Conservation (phyloP, 768 basidiomycete species). For the Tulasnella sp. region DNA sequence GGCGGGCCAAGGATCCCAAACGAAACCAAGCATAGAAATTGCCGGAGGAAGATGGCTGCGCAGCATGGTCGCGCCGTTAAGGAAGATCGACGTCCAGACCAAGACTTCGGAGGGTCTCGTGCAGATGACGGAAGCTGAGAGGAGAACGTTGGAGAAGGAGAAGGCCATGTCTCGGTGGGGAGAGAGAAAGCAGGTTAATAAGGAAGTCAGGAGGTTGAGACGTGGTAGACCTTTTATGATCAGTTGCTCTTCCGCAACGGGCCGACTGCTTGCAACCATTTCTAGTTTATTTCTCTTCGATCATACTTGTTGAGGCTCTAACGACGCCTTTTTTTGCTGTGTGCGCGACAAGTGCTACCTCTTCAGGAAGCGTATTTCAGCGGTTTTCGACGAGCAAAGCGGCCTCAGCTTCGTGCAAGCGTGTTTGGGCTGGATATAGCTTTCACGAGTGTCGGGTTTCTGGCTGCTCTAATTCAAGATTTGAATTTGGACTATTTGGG, state of each 20-base stretch:
- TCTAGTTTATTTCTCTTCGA: slow-evolving; percentile 8
- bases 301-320: neutral
- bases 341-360: neutral
- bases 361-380: neutral
- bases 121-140: slow-evolving; percentile 50
- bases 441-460: too few species aligned
- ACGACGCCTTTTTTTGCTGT: neutral
- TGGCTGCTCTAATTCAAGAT: too few species aligned
- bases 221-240: slow-evolving; percentile 59
- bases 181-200: slow-evolving; percentile 63
- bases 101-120: slow-evolving; percentile 18
- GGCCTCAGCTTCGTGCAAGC: too few species aligned
- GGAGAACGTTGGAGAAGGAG: slow-evolving; percentile 55
- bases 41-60: slow-evolving; percentile 76
- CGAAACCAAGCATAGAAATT: slow-evolving; percentile 65
- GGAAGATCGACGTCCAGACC: slow-evolving; percentile 43
- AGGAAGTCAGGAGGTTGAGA: slow-evolving; percentile 68
- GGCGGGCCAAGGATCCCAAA: slow-evolving; percentile 61
- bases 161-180: slow-evolving; percentile 64
- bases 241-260: neutral
- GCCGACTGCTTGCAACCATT: neutral
- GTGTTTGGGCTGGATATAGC: too few species aligned
- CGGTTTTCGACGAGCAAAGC: too few species aligned
- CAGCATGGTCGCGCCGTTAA: slow-evolving; percentile 66
- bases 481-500: too few species aligned